Evolutionary conservation across 2,329 filamentous ascomycete species (phyloP), one percentile per base, ranked within the genome.

Genomic region (Neurospora crassa): DNA sequence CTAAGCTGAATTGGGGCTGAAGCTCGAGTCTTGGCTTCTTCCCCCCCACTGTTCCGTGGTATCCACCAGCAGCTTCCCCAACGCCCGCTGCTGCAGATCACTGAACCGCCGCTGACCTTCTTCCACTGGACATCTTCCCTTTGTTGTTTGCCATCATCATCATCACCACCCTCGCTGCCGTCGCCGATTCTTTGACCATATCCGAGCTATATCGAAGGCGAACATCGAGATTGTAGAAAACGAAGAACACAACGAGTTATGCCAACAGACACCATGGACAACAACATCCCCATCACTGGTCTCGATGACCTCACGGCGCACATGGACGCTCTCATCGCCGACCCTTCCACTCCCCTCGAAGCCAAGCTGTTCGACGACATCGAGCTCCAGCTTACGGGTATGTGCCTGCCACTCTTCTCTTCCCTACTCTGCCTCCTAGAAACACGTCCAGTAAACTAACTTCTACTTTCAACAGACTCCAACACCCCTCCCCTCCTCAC

Each of bases 351-450:
- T 1, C 77, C 80, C 0, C 79, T 87, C 43, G 79, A 85, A 72
- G 79, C 80, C 12, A 85, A 84, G 74, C 80, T 90, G 2, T 86
- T 90, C 72, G 88, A 90, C 76, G 80, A 88, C 76, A 84, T 90
- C 67, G 84, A 87, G 75, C 83, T 89, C 4, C 87, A 89, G 76
- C 80, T 90, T 18, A 89, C 82, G 59, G 84, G 87, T 85, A 77
- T 37, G 77, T 71, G 12, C 40, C n/a, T n/a, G 8, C 43, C n/a
- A 47, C 10, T 47, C n/a, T 20, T 47, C 3, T 43, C 18, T 43
- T 18, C 41, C 41, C 41, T 16, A 3, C 7, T 43, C 42, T n/a
- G 10, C 16, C 42, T 47, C 45, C 10, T 20, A 47, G n/a, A 47
- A 12, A 53, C 10, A 53, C 10, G 5, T 53, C 45, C 42, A 45